Base-by-base conservation (phyloP, 352 stramenopile genomes). In the Globisporangium barbulae region DNA sequence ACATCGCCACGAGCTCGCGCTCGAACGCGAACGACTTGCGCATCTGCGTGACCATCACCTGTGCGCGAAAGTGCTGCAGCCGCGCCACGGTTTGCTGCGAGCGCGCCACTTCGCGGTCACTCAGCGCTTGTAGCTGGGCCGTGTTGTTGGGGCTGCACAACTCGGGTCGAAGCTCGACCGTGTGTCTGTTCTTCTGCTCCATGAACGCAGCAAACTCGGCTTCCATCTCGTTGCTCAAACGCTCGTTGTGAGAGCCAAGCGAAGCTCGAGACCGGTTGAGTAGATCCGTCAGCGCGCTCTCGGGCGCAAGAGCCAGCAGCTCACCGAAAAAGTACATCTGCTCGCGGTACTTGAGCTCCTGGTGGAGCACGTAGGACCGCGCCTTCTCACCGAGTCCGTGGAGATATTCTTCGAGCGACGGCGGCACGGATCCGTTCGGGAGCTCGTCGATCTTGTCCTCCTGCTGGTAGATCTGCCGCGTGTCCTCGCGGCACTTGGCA, bases 331-430 rank as follows among this genome's bases (percentile, higher is more conserved):
- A 65, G 56, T 84, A 60, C 28, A 96, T 72, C 56, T 90, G 85
- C 31, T 85, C 70, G 33, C 88, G 76, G 61, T 84, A 88, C 30
- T 63, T 59, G 6, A 61, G 53, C 66, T 92, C 75, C 61, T 90
- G 80, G 8, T 79, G 75, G 6, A 73, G 47, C 42, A 87, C 69
- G 28, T 89, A 92, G 30, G 63, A 53, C 15, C 59, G 61, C 31
- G 83, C 86, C 67, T 94, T 95, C 19, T 85, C 72, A 4, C 68
- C n/a, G 37, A 86, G 84, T 13, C 68, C 78, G 19, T 52, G 39
- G 12, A 97, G 64, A 60, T 94, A 97, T 42, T 89, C 73, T 19
- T 89, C 79, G 8, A 97, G 67, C 3, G 84, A 90, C 2, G 75
- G 71, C 0, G 89, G 88, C 1, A 96, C 77, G 13, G 78, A 82